Evolutionary conservation across 2,329 filamentous ascomycete species (phyloP), one percentile per base, ranked within the genome.

Genomic region (Verticillium isaacii): DNA sequence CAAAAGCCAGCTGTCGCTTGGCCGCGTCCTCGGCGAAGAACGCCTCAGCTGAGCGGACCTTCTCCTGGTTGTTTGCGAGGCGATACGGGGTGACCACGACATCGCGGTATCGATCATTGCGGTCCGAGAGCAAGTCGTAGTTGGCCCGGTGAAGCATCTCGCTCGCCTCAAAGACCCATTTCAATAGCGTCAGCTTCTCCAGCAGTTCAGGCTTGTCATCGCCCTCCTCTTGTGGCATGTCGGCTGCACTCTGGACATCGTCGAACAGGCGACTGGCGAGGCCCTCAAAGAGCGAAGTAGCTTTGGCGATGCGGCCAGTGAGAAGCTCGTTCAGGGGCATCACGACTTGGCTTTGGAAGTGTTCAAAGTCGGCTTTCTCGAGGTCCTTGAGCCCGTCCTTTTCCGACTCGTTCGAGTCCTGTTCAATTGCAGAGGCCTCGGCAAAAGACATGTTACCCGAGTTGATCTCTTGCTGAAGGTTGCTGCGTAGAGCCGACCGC

Each of bases 81-180:
- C 82, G 82, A 72, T 97, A 97, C 0, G 94, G 93, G 5, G 88
- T 85, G 8, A 96, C 78, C 8, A 97, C 90, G 68, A 97, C 89
- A 60, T 90, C 87, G 66, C 90, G 88, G 74, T 97, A 98, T 37
- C 92, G 89, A 62, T 93, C 85, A 70, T 97, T 95, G 59, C 93
- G 90, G 72, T 93, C 91, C 23, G 88, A 89, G 37, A 97, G 85
- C 12, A 98, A 79, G 68, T 96, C 91, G 71, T 92, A 97, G 60
- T 94, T 85, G 68, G 92, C 90, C 54, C 91, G 88, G 76, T 98
- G 89, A 9, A 98, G 82, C 56, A 85, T 83, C 75, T 99, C 95
- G n/a, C 93, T 88, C 1, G 91, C 90, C 73, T 99, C 95, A 68
- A 97, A 98, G 9, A 98, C 87, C 93, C 95, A 98, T 71, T 98